Conservation (phyloP, 305 asterid genomes). For the Rubia tinctorum region DNA sequence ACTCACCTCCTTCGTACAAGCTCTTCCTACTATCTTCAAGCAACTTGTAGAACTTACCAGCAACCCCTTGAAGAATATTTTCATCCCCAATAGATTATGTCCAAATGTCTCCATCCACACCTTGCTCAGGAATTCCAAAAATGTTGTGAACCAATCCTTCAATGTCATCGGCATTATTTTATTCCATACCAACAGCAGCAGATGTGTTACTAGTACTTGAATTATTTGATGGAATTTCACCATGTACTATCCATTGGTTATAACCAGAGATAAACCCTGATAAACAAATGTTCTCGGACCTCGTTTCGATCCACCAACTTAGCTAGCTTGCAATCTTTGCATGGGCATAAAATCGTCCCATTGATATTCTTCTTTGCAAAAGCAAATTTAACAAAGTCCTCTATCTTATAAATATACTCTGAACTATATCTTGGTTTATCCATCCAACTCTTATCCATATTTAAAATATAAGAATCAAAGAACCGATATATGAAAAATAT, state of each 20-base stretch:
- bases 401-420: background rate
- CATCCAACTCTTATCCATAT: slow-evolving; percentile 4
- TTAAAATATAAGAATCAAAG: background rate
- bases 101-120: background rate
- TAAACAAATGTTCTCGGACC: background rate
- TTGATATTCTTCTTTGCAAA: background rate
- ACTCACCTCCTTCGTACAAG: slow-evolving; percentile 13
- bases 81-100: slow-evolving; percentile 6
- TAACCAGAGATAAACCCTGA: background rate
- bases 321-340: background rate
- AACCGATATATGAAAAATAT: background rate
- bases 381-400: background rate
- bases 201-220: background rate
- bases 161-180: background rate
- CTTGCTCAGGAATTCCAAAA: background rate
- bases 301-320: background rate
- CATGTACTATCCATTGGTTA: background rate
- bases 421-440: background rate
- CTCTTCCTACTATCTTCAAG: slow-evolving; percentile 1
- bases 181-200: background rate
- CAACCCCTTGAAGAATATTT: background rate
- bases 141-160: background rate
- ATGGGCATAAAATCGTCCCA: background rate
- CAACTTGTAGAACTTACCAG: slow-evolving; percentile 7
- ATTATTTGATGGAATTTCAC: background rate